Base-by-base conservation (phyloP, 2,329 filamentous ascomycete species). In the Pleomassaria siparia region DNA sequence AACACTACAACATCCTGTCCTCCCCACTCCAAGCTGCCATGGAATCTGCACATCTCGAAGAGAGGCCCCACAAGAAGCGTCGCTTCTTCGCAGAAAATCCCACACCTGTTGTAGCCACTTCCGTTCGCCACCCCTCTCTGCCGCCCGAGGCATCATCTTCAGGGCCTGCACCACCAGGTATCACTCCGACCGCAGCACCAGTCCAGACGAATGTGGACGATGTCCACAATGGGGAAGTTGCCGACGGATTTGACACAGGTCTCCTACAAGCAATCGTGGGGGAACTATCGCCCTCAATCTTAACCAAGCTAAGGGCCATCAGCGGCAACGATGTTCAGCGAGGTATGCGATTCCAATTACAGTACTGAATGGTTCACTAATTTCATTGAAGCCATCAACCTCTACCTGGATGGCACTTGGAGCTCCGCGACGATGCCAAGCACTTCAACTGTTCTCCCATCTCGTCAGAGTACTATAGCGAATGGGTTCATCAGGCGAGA, bases 321-420 rank as follows among this genome's bases (percentile, higher is more conserved):
- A 77, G 80, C 42, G 76, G 74, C 30, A 74, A 75, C 50, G 74
- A 84, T 62, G 71, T 84, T 20, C 78, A 85, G 61, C 74, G 76
- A 57, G 72, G 72, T 72, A 60, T 25, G 36, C 6, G 10, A 8
- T 6, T 10, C 12, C 5, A 12, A n/a, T 10, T 21, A 8, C 16
- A 4, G 21, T 43, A 5, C 18, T 24, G 30, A 15, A 30, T 30
- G 5, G 12, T 11, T n/a, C n/a, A 21, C 52, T 63, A 46, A 64
- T 50, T 4, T 5, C 24, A 8, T 4, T 13, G 3, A 40, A 71
- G 82, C 84, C 36, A 80, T 86, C 56, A 85, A 86, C 62, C 74
- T 85, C 49, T 86, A 82, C 59, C 76, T 85, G 29, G 83, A 86
- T 59, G 83, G 83, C 18, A 83, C 82, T 5, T 85, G 81, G 82